Percentiles rank a stretch among this genome's conserved stretches.
Conservation (phyloP, 2,329 filamentous ascomycete species). For the Botrytis fabae region DNA sequence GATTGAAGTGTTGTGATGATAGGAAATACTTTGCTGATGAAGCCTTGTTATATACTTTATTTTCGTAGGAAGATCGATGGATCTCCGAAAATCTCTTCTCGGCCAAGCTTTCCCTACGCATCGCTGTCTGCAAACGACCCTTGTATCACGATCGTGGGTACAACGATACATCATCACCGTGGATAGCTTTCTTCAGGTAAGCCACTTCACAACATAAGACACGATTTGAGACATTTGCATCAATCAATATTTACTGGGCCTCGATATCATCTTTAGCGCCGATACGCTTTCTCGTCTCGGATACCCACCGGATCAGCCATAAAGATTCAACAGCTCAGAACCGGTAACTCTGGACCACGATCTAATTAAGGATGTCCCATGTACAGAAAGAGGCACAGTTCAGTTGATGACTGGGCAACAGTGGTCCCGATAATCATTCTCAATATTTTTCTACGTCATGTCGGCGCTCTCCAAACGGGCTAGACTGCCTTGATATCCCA, state of each 20-base stretch:
- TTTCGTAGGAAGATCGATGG: neutral
- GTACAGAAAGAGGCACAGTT: neutral
- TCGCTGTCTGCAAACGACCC: neutral
- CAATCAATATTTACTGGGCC: neutral
- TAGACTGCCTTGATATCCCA: neutral
- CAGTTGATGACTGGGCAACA: neutral
- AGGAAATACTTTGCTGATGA: slow-evolving; percentile 5
- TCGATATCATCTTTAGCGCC: neutral
- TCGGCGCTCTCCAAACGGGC: neutral
- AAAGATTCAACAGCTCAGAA: neutral
- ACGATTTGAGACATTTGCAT: neutral
- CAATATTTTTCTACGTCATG: neutral
- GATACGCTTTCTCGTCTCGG: neutral
- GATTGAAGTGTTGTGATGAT: slow-evolving; percentile 11
- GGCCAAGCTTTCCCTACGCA: neutral
- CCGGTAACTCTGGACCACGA: too few species aligned
- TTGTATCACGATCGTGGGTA: neutral
- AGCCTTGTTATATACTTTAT: slow-evolving; percentile 17
- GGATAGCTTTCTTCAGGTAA: neutral
- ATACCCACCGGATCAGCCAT: neutral
- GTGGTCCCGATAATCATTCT: neutral
- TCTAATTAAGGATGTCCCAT: neutral
- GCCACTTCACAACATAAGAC: neutral
- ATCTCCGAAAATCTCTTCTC: neutral
- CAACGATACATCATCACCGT: too few species aligned